A percentile compares a stretch with the other conserved stretches of the same genome.
Evolutionary conservation across 345 rosid genomes (phyloP).

Genomic region (Arabis alpina): DNA sequence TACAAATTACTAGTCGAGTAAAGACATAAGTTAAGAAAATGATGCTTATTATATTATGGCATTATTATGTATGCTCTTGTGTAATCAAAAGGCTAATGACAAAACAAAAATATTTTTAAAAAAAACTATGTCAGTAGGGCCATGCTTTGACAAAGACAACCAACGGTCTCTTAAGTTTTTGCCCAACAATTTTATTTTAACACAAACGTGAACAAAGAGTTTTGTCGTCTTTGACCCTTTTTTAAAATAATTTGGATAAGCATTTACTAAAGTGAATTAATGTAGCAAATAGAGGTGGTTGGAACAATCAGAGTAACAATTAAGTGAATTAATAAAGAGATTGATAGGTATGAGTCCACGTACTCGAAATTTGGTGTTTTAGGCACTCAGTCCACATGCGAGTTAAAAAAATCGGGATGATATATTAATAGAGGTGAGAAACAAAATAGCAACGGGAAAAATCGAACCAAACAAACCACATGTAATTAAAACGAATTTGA

Average conservation of each 20-base stretch:
- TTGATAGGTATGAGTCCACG: not conserved
- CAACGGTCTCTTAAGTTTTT: constrained; percentile 16
- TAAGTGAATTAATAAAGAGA: not conserved
- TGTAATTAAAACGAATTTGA: too few relatives aligned
- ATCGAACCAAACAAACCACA: too few relatives aligned
- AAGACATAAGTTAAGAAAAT: not conserved
- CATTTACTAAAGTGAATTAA: constrained; percentile 10
- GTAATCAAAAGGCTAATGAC: constrained; percentile 14
- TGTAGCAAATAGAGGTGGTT: constrained; percentile 9
- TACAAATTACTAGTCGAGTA: not conserved
- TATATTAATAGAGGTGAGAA: too few relatives aligned
- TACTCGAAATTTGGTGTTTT: not conserved
- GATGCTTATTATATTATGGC: not conserved
- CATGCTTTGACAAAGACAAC: constrained; percentile 15
- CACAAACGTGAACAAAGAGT: constrained; percentile 17
- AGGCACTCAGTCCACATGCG: not conserved
- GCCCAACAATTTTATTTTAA: not conserved
- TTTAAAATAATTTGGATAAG: not conserved
- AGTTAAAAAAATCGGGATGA: not conserved
- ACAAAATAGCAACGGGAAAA: too few relatives aligned
- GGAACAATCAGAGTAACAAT: not conserved
- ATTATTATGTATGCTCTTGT: not conserved
- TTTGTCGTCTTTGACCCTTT: constrained; percentile 22
- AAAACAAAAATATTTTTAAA: not conserved
- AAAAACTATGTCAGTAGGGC: not conserved